These are phyloP conservation scores for Podaxis sp. DNA, from an alignment of 768 basidiomycete genomes.

Conservation along the genomic window DNA sequence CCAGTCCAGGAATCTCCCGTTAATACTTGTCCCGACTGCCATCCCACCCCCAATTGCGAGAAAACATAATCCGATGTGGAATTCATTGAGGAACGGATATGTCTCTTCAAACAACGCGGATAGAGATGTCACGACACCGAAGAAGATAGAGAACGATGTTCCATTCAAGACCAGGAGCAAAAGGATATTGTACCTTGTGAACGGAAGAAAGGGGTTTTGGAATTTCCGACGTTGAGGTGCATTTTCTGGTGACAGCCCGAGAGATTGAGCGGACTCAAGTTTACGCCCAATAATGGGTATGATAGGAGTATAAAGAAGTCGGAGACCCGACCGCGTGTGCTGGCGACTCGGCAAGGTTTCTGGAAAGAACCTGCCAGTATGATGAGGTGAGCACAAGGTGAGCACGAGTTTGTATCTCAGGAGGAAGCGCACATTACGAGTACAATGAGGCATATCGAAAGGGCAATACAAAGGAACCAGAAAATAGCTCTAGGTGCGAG, in stretches of 20 bases:
- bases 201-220: conserved; percentile 55
- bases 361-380: conserved; percentile 41
- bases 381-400: conserved; percentile 21
- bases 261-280: not conserved
- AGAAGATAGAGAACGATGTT: conserved; percentile 53
- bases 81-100: conserved; percentile 65
- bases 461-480: conserved; percentile 58
- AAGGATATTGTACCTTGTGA: conserved; percentile 54
- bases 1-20: conserved; percentile 63
- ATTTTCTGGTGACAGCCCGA: conserved; percentile 23
- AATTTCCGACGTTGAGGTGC: conserved; percentile 32
- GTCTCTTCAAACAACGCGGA: conserved; percentile 57
- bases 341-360: conserved; percentile 39
- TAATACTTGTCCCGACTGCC: conserved; percentile 54
- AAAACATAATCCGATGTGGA: conserved; percentile 77
- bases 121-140: conserved; percentile 58
- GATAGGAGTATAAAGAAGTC: conserved; percentile 8
- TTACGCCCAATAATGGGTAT: conserved; percentile 8
- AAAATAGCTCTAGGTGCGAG: conserved; percentile 49
- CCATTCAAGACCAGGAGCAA: conserved; percentile 53
- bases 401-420: conserved; percentile 6
- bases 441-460: conserved; percentile 44
- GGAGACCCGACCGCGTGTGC: not conserved
- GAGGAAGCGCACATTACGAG: conserved; percentile 41
- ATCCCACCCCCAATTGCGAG: conserved; percentile 77